These are phyloP conservation scores for Samsoniella hepiali DNA, from an alignment of 2,329 filamentous ascomycete genomes.

Conservation along the genomic window DNA sequence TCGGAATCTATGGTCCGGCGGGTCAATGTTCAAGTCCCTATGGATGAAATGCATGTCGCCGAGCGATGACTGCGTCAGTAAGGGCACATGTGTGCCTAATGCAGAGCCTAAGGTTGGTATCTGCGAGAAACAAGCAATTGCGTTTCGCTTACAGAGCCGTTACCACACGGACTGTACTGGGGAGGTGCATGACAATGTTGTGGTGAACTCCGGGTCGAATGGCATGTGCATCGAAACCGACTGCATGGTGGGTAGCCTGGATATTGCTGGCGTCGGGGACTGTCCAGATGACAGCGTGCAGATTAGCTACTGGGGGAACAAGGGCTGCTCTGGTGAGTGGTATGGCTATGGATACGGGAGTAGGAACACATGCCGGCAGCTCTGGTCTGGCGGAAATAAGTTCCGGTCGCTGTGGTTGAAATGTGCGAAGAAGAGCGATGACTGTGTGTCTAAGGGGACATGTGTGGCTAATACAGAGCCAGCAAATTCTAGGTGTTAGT, in stretches of 20 bases:
- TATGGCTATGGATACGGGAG: slow-evolving; percentile 6
- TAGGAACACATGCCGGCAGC: not conserved
- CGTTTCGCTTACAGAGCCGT: not conserved
- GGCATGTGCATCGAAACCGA: not conserved
- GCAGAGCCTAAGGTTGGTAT: not conserved
- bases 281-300: slow-evolving; percentile 1
- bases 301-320: not conserved
- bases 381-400: not conserved
- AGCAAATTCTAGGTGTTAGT: slow-evolving; percentile 29
- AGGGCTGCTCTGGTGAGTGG: not conserved
- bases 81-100: not conserved
- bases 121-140: not conserved
- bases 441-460: slow-evolving; percentile 23
- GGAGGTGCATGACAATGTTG: not conserved
- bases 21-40: not conserved
- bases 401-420: not conserved
- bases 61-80: not conserved
- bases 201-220: not conserved
- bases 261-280: not conserved
- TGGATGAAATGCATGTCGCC: not conserved
- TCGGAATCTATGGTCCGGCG: not conserved
- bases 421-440: not conserved
- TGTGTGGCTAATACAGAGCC: not conserved
- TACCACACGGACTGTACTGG: not conserved
- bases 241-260: not conserved